Evolutionary conservation across 1,139 yeast genomes (phyloP), one percentile per base, ranked within the genome.

Genomic region (Taphrina confusa): DNA sequence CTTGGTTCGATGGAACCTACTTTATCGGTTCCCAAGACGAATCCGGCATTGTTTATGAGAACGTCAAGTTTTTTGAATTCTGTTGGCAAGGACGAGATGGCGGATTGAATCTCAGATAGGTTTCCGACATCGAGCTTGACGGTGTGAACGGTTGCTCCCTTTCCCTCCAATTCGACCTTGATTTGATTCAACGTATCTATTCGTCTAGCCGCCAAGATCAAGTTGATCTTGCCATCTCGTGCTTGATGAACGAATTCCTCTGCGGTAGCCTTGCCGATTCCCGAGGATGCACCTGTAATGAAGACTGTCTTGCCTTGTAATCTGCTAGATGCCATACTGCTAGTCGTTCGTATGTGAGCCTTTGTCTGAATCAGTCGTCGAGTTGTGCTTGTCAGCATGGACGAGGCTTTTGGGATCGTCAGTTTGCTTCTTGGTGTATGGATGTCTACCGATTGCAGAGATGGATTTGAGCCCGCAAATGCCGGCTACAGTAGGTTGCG

Each of bases 41-140:
- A 80, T 40, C 95, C 95, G 5, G 95, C 94, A 70, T 87, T 88
- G 76, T 88, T 88, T 64, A 88, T 75, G 61, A 88, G 76, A 36
- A 88, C 54, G 62, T 75, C 77, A 39, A 75, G 69, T 31, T 70
- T 63, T 20, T 70, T 59, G 68, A 73, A 75, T 44, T 71, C 76
- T 46, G 65, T 49, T 16, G 78, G 78, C 59, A 82, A 70, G 14
- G 66, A 65, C 2, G 73, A 71, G 55, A 87, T 73, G 67, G 82
- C 84, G 49, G 80, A 76, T 39, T 76, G 74, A 65, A 87, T 81
- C 36, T 79, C 73, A 11, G 75, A 76, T 55, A 74, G 72, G 67
- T 75, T 73, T 72, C 82, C 72, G 68, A 88, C 87, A 69, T 88
- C 96, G 54, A 88, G 76, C 59, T 73, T 71, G 37, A 77, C 77